phyloP scores from a whole-genome alignment of 345 rosid genomes.

The Xanthoceras sorbifolium region DNA sequence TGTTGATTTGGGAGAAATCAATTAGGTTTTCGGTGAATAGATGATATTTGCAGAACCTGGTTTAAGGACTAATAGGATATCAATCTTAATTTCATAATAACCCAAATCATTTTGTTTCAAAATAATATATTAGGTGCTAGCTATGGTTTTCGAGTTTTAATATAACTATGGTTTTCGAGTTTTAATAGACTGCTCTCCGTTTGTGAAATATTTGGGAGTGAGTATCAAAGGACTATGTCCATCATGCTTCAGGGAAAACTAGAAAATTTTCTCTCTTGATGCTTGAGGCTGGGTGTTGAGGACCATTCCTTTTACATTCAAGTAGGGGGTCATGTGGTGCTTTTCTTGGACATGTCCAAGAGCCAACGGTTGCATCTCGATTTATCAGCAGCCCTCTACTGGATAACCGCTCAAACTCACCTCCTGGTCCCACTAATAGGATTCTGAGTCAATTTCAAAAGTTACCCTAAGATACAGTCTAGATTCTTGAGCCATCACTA shows the following conservation, averaged over 20 bases:
- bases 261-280: not conserved
- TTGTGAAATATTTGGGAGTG: not conserved
- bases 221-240: not conserved
- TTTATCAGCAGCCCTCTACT: not conserved
- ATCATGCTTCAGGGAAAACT: not conserved
- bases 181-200: not conserved
- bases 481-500: not conserved
- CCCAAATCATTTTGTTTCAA: not conserved
- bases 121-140: not conserved
- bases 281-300: not conserved
- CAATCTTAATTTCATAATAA: not conserved
- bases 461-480: not conserved
- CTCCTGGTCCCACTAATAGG: not conserved
- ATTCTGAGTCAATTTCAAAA: not conserved
- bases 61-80: not conserved
- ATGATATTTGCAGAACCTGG: not conserved
- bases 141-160: too few species aligned
- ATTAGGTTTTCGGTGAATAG: not conserved
- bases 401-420: not conserved
- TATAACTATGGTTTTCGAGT: not conserved
- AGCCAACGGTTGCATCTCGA: not conserved
- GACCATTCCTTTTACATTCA: not conserved
- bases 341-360: not conserved
- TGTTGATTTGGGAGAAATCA: not conserved
- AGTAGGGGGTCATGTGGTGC: not conserved